These are phyloP conservation scores for Entonaema liquescens DNA, from an alignment of 495 filamentous ascomycete genomes.

Conservation along the genomic window DNA sequence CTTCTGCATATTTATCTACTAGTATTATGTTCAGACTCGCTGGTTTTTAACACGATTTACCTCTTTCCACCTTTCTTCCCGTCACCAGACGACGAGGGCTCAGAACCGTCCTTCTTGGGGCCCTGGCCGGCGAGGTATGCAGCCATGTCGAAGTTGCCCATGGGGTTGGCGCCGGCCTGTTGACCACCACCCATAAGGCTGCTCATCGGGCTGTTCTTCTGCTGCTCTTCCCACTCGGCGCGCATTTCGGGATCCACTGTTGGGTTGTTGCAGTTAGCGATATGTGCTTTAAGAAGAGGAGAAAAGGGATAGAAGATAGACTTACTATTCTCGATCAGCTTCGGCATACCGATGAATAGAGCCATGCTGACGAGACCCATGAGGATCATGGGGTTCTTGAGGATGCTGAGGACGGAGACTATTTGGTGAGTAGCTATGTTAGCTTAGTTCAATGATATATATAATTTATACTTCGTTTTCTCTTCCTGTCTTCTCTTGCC, in stretches of 20 bases:
- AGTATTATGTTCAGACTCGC: background rate
- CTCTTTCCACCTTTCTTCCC: slow-evolving; percentile 47
- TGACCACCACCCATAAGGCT: slow-evolving; percentile 57
- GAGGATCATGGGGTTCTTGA: slow-evolving; percentile 95
- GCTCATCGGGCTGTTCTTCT: slow-evolving; percentile 75
- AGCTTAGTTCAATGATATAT: background rate
- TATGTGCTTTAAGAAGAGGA: background rate
- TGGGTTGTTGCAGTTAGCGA: background rate
- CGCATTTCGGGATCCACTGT: slow-evolving; percentile 94
- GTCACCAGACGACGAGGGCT: slow-evolving; percentile 39
- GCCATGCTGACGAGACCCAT: slow-evolving; percentile 82
- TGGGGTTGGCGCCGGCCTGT: slow-evolving; percentile 53
- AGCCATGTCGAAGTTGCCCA: slow-evolving; percentile 86
- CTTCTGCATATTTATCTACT: background rate
- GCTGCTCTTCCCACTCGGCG: slow-evolving; percentile 90
- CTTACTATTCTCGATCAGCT: slow-evolving; percentile 95
- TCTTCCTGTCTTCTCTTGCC: background rate
- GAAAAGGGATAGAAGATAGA: slow-evolving; percentile 31
- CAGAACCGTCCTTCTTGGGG: slow-evolving; percentile 44
- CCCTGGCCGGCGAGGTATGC: slow-evolving; percentile 74
- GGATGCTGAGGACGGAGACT: slow-evolving; percentile 69
- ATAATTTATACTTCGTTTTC: background rate
- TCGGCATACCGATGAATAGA: slow-evolving; percentile 88
- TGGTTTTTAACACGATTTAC: too few species aligned
- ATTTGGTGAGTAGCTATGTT: background rate